A percentile compares a stretch with the other conserved stretches of the same genome.
These are phyloP conservation scores for Aspergillus aculeatinus DNA, from an alignment of 2,329 filamentous ascomycete species.

Conservation along the genomic window DNA sequence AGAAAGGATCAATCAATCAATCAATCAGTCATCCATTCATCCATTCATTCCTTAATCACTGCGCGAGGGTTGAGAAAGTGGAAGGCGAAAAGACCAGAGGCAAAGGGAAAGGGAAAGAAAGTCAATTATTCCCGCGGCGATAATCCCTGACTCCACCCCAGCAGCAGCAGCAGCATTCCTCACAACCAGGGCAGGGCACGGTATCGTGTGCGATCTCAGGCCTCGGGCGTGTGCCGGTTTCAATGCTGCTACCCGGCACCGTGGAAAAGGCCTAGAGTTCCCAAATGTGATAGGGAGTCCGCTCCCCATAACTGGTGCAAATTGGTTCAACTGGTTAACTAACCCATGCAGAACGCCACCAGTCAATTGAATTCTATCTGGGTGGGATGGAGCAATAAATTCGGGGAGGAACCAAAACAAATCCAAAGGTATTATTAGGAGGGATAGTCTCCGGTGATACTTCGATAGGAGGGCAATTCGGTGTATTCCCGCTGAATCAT, in stretches of 20 bases:
- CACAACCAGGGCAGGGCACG: slow-evolving; percentile 11
- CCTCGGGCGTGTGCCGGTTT: slow-evolving; percentile 9
- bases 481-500: slow-evolving; percentile 6
- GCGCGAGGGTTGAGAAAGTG: not conserved
- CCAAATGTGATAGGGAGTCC: too few species aligned
- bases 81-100: not conserved
- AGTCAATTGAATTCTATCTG: too few species aligned
- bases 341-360: too few species aligned
- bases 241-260: slow-evolving; percentile 13
- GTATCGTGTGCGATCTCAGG: slow-evolving; percentile 13
- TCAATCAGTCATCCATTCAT: not conserved
- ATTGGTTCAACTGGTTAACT: too few species aligned
- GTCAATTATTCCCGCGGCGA: not conserved
- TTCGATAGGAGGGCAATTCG: not conserved
- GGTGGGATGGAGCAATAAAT: too few species aligned
- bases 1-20: not conserved
- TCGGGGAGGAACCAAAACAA: not conserved
- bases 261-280: not conserved
- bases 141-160: slow-evolving; percentile 8
- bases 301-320: too few species aligned
- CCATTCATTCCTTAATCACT: too few species aligned
- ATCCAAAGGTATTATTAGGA: not conserved
- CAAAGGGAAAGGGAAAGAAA: not conserved
- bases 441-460: not conserved
- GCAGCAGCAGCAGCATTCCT: slow-evolving; percentile 10